phyloP scores from a whole-genome alignment of 2,329 filamentous ascomycete species.

The Pestalotiopsis fici region DNA sequence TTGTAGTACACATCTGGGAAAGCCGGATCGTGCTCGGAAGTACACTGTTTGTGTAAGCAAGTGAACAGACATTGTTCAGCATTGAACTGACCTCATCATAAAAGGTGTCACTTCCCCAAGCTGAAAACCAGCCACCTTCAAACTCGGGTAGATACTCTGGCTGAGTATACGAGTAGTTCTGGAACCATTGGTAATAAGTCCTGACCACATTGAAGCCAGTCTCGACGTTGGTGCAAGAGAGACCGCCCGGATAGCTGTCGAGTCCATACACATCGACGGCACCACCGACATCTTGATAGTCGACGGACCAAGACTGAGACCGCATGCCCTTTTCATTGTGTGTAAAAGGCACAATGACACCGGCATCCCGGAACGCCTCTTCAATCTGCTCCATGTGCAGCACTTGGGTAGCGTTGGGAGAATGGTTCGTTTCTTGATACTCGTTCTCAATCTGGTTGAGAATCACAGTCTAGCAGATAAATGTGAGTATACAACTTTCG shows the following conservation, averaged over 20 bases:
- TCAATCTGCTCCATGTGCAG: conserved; percentile 54
- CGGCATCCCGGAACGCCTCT: conserved; percentile 43
- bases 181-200: conserved; percentile 59
- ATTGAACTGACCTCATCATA: conserved; percentile 40
- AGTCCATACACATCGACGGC: conserved; percentile 51
- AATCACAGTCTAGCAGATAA: conserved; percentile 39
- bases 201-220: conserved; percentile 50
- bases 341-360: conserved; percentile 49
- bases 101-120: conserved; percentile 50
- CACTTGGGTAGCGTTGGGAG: conserved; percentile 44
- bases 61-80: no score
- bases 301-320: conserved; percentile 51
- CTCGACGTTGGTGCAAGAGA: conserved; percentile 50
- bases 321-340: conserved; percentile 54
- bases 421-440: conserved; percentile 43
- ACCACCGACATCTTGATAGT: conserved; percentile 57
- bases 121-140: conserved; percentile 53
- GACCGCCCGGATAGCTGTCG: conserved; percentile 46
- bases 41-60: background rate
- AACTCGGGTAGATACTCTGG: conserved; percentile 55
- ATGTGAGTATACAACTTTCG: background rate
- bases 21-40: conserved; percentile 32
- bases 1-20: conserved; percentile 60
- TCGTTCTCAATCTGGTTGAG: conserved; percentile 57
- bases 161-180: conserved; percentile 55